Base-by-base conservation (phyloP, 2,329 filamentous ascomycete genomes). In the Ophiostoma australiae region DNA sequence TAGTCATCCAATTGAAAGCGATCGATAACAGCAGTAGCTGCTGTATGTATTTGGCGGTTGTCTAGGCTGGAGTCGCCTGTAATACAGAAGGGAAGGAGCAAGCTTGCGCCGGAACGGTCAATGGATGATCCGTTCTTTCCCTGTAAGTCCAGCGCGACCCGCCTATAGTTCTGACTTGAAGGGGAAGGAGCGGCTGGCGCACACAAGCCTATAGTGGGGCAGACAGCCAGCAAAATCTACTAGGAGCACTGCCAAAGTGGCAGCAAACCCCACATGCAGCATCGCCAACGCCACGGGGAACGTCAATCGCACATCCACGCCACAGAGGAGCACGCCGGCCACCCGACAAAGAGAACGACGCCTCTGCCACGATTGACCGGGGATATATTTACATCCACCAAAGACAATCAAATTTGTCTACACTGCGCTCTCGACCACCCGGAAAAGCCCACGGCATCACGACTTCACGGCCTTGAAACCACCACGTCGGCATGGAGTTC, bases 401-500 rank as follows among this genome's bases (percentile, higher is more conserved):
- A 48, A 48, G 44, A n/a, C 20, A 48, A 48, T 17, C 17, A 48
- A 8, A 17, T 0, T 48, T 4, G 44, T 48, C 44, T n/a, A 48
- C 6, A 48, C 17, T 48, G 17, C 20, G 44, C 52, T 58, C 23
- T 8, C 1, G n/a, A 58, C 52, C 52, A 23, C 52, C n/a, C 23
- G 37, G 44, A 20, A 17, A 20, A n/a, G 5, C 17, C 44, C 17
- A 7, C 44, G 44, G 7, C 44, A n/a, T 48, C 44, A 48, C 44
- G 44, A n/a, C 17, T 20, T 48, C 17, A 48, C 17, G 44, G 6
- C 17, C 44, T 17, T 10, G 17, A 5, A 48, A 23, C 13, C 61
- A 8, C 58, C 11, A 6, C 61, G 27, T 68, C 70, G 76, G 72
- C 73, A 97, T 98, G 94, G 92, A 97, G 74, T 92, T 72, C 80